Percentiles rank a stretch among this genome's conserved stretches.
Conservation (phyloP, 768 basidiomycete species). For the Rhodotorula graminis region DNA sequence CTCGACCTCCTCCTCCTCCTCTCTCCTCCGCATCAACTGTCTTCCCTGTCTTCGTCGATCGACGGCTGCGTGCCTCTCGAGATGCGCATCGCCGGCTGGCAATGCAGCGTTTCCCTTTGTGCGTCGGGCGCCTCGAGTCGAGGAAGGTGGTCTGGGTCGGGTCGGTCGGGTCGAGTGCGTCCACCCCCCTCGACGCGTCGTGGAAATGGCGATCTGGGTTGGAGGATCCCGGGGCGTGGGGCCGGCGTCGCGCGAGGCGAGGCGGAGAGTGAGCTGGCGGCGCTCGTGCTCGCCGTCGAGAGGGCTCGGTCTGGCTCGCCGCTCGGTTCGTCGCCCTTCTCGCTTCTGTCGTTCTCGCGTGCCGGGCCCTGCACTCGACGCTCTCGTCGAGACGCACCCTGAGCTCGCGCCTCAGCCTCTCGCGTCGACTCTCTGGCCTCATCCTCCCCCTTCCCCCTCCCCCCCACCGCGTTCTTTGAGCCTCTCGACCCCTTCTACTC, state of each 20-base stretch:
- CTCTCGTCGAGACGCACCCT: background rate
- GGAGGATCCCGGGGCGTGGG: too few relatives aligned
- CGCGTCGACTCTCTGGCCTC: background rate
- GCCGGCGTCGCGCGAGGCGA: too few relatives aligned
- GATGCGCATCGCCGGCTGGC: background rate
- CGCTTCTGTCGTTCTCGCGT: too few relatives aligned
- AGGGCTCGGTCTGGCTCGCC: too few relatives aligned
- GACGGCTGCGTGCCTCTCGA: background rate
- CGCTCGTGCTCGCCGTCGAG: too few relatives aligned
- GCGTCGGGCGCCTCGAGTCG: too few relatives aligned
- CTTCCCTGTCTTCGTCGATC: background rate
- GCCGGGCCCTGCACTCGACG: too few relatives aligned
- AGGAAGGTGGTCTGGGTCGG: too few relatives aligned
- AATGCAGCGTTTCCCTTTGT: background rate
- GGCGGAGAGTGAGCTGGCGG: too few relatives aligned
- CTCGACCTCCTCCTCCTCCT: background rate
- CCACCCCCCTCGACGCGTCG: too few relatives aligned
- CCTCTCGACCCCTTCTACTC: background rate
- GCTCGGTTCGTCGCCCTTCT: too few relatives aligned
- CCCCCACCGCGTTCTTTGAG: constrained; percentile 8
- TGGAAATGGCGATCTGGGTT: background rate
- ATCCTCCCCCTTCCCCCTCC: background rate
- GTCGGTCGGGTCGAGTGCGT: too few relatives aligned
- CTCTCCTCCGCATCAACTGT: background rate
- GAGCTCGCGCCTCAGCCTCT: background rate